These are phyloP conservation scores for Isoetes taiwanensis DNA, from an alignment of 75 land plant species.

Conservation along the genomic window DNA sequence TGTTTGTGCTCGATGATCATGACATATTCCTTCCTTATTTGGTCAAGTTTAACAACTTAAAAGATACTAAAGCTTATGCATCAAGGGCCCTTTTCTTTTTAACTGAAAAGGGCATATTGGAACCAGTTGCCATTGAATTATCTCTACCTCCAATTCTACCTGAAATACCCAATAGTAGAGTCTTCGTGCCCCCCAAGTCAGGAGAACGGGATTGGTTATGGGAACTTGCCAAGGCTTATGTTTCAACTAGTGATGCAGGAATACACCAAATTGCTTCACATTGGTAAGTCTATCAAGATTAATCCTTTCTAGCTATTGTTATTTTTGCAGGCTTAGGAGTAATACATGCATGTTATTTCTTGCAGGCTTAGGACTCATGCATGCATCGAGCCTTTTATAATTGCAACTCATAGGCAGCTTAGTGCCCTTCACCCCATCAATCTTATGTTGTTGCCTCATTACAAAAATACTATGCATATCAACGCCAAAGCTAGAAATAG, in stretches of 20 bases:
- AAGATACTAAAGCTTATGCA: conserved; percentile 56
- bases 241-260: conserved; percentile 1
- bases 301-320: no score
- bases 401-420: conserved; percentile 1
- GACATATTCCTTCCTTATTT: conserved; percentile 57
- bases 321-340: no score
- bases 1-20: conserved; percentile 60
- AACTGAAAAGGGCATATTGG: conserved; percentile 32
- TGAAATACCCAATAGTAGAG: conserved; percentile 11
- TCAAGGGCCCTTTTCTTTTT: conserved; percentile 59
- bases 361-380: conserved; percentile 2
- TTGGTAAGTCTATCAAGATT: not conserved
- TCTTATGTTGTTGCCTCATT: not conserved
- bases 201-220: conserved; percentile 3
- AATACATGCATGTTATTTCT: not conserved
- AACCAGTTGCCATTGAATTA: conserved; percentile 73
- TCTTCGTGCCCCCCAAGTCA: not conserved
- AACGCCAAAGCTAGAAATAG: not conserved
- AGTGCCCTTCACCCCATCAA: not conserved
- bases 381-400: not conserved
- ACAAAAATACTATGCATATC: not conserved
- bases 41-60: conserved; percentile 43
- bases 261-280: not conserved
- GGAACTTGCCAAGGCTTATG: conserved; percentile 1
- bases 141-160: conserved; percentile 57